Evolutionary conservation across 2,329 filamentous ascomycete species (phyloP).

Genomic region (Parastagonospora avenae): DNA sequence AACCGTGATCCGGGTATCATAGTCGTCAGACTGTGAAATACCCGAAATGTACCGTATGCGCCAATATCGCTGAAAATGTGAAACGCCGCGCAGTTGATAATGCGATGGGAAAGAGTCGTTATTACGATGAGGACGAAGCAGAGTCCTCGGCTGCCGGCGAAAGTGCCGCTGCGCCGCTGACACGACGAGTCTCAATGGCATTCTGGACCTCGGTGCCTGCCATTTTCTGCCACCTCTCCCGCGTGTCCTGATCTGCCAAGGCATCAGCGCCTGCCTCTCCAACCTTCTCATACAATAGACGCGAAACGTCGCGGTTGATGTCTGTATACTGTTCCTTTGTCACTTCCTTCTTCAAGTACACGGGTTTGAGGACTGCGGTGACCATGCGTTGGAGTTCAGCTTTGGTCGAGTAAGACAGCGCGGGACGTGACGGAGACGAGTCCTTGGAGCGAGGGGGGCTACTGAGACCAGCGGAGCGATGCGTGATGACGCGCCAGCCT

Average conservation of each 20-base stretch:
- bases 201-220: slow-evolving; percentile 79
- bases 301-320: slow-evolving; percentile 89
- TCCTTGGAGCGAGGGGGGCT: slow-evolving; percentile 61
- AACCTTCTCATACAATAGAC: slow-evolving; percentile 78
- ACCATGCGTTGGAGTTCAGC: slow-evolving; percentile 89
- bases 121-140: slow-evolving; percentile 33
- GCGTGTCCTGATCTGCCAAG: slow-evolving; percentile 67
- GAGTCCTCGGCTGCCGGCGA: slow-evolving; percentile 37
- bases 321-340: slow-evolving; percentile 88
- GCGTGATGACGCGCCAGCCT: slow-evolving; percentile 32
- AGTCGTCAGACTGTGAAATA: neutral
- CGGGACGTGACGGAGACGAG: slow-evolving; percentile 68
- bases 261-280: slow-evolving; percentile 53
- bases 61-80: neutral
- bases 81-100: neutral
- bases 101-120: neutral
- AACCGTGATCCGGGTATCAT: neutral
- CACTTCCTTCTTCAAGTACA: slow-evolving; percentile 79
- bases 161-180: slow-evolving; percentile 12
- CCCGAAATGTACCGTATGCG: neutral
- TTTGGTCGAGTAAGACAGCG: slow-evolving; percentile 81
- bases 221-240: slow-evolving; percentile 74
- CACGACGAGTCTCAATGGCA: slow-evolving; percentile 60
- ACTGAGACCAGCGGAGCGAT: slow-evolving; percentile 41
- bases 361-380: slow-evolving; percentile 77